Percentiles rank a stretch among this genome's conserved stretches.
Evolutionary conservation across 1,284 basidiomycete species (phyloP).

Genomic region (Trichosporon sp.): DNA sequence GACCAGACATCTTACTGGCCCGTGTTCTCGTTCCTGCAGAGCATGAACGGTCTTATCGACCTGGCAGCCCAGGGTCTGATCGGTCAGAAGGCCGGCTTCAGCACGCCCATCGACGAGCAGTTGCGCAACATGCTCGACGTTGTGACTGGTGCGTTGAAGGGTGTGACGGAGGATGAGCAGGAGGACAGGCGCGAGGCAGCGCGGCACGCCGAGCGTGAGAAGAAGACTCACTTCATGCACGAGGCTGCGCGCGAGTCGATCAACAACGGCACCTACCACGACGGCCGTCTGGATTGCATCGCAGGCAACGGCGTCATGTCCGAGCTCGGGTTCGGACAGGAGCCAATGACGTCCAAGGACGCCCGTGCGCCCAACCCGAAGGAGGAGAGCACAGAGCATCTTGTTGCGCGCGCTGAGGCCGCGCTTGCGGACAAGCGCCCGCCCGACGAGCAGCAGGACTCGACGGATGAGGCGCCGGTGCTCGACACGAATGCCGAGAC

Average conservation of each 20-base stretch:
- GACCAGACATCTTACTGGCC: constrained; percentile 82
- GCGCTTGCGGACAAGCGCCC: constrained; percentile 8
- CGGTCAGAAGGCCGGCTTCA: constrained; percentile 92
- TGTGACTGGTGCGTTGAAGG: constrained; percentile 70
- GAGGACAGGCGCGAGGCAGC: constrained; percentile 58
- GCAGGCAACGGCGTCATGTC: constrained; percentile 80
- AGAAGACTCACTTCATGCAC: constrained; percentile 39
- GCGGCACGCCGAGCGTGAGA: constrained; percentile 36
- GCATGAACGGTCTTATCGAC: constrained; percentile 83
- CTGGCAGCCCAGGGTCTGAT: constrained; percentile 90
- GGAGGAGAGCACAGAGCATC: constrained; percentile 44
- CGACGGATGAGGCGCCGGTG: constrained; percentile 27
- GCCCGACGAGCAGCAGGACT: neutral
- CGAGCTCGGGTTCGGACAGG: constrained; percentile 73
- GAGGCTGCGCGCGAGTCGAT: constrained; percentile 56
- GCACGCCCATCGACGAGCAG: constrained; percentile 79
- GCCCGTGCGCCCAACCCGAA: constrained; percentile 40
- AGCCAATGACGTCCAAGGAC: constrained; percentile 63
- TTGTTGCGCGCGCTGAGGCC: constrained; percentile 34
- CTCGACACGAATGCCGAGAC: constrained; percentile 58
- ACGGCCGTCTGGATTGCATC: constrained; percentile 75
- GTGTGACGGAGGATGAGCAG: constrained; percentile 58
- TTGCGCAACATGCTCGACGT: constrained; percentile 83
- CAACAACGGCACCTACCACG: constrained; percentile 70
- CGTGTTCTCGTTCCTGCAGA: constrained; percentile 84